A percentile compares a stretch with the other conserved stretches of the same genome.
phyloP scores from a whole-genome alignment of 306 rosid species.

The Adenanthera pavonina region DNA sequence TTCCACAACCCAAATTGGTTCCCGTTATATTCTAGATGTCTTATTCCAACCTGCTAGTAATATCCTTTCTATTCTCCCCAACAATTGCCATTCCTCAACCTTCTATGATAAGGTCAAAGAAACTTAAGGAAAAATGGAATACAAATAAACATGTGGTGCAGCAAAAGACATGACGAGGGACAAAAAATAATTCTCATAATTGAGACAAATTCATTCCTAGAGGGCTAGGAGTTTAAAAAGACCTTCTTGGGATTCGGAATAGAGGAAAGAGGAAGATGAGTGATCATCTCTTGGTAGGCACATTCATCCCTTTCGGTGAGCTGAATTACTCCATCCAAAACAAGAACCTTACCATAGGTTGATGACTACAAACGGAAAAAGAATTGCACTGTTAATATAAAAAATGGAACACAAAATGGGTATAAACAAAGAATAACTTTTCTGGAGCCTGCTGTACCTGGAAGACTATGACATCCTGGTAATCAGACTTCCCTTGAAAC shows the following conservation, averaged over 20 bases:
- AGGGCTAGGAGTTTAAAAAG: conserved; percentile 17
- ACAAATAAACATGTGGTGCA: not conserved
- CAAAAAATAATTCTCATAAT: not conserved
- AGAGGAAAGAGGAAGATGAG: conserved; percentile 97
- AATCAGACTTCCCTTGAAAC: conserved; percentile 87
- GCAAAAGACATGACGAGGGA: not conserved
- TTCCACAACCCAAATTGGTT: not conserved
- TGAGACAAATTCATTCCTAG: not conserved
- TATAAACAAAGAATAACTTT: conserved; percentile 14
- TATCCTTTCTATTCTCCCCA: conserved; percentile 1
- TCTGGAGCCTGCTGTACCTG: conserved; percentile 59
- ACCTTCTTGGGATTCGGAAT: conserved; percentile 94
- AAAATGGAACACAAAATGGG: conserved; percentile 13
- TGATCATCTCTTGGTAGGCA: conserved; percentile 98
- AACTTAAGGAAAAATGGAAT: not conserved
- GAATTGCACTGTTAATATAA: conserved; percentile 23
- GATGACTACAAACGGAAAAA: conserved; percentile 71
- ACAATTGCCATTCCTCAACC: not conserved
- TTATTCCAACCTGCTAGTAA: not conserved
- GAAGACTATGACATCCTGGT: conserved; percentile 90
- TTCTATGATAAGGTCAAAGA: not conserved
- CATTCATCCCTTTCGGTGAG: conserved; percentile 98
- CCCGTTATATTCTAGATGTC: not conserved
- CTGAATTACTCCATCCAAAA: conserved; percentile 98
- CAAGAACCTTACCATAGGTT: conserved; percentile 95